These are phyloP conservation scores for Lodderomyces orthopsilosis DNA, from an alignment of 1,139 yeast genomes.

Conservation along the genomic window DNA sequence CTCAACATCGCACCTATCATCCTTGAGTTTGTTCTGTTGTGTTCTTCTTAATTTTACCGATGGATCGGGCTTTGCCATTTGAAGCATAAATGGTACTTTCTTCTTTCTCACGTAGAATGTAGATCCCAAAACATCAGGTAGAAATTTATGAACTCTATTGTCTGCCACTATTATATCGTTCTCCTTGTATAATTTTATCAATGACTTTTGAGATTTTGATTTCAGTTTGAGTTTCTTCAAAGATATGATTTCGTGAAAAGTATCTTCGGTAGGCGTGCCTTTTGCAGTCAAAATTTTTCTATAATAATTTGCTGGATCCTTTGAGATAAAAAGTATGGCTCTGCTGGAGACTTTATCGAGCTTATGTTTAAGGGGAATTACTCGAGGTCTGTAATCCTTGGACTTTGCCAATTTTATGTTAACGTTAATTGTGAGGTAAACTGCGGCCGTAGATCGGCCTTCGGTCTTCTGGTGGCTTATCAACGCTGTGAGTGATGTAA, in stretches of 20 bases:
- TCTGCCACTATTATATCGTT: conserved; percentile 68
- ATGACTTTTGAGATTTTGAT: conserved; percentile 42
- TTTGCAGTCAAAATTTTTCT: conserved; percentile 44
- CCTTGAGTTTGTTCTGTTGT: conserved; percentile 42
- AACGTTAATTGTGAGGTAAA: conserved; percentile 56
- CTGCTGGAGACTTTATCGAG: conserved; percentile 46
- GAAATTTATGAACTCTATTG: conserved; percentile 56
- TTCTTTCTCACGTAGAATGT: conserved; percentile 57
- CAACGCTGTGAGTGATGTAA: conserved; percentile 24
- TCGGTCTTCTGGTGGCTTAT: conserved; percentile 11
- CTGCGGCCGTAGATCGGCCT: conserved; percentile 13
- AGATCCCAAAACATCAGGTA: conserved; percentile 56
- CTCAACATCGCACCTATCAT: conserved; percentile 57
- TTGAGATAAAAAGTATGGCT: conserved; percentile 59
- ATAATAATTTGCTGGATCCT: conserved; percentile 62
- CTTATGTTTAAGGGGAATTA: conserved; percentile 58
- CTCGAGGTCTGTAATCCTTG: conserved; percentile 62
- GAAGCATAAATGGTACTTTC: conserved; percentile 63
- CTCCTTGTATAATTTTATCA: conserved; percentile 48
- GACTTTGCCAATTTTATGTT: conserved; percentile 44
- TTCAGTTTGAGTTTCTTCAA: conserved; percentile 53
- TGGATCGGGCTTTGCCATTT: conserved; percentile 53
- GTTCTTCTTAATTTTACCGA: conserved; percentile 27
- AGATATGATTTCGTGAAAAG: conserved; percentile 56
- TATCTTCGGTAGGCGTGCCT: conserved; percentile 55